Conservation (phyloP, 208 protist species). For the Leishmania aethiopica region DNA sequence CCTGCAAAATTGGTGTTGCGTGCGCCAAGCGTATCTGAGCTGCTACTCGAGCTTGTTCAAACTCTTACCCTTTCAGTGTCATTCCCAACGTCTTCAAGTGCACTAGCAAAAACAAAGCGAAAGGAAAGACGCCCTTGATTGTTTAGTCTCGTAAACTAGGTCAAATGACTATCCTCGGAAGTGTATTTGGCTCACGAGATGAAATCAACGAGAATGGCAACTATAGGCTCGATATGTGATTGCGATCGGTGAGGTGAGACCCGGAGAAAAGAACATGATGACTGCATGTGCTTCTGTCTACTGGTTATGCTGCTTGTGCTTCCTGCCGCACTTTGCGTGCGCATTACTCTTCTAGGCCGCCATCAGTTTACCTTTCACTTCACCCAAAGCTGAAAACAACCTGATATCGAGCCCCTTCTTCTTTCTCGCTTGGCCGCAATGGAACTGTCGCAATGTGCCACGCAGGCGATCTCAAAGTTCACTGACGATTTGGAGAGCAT, state of each 20-base stretch:
- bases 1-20: constrained; percentile 73
- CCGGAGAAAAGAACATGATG: not conserved
- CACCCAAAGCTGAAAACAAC: not conserved
- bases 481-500: constrained; percentile 39
- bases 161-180: not conserved
- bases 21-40: constrained; percentile 67
- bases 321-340: not conserved
- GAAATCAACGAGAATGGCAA: not conserved
- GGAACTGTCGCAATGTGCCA: constrained; percentile 26
- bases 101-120: not conserved
- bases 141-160: not conserved
- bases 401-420: not conserved
- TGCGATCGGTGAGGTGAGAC: not conserved
- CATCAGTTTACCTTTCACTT: not conserved
- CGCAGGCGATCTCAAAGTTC: constrained; percentile 40
- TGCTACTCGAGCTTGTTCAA: not conserved
- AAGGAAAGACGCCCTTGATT: not conserved
- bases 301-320: not conserved
- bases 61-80: not conserved
- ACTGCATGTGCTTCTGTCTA: not conserved
- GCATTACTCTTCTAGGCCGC: not conserved
- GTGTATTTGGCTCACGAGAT: not conserved
- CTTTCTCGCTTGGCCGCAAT: constrained; percentile 4
- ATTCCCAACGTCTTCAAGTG: not conserved
- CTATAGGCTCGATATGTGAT: not conserved